Evolutionary conservation across 208 protist species (phyloP), one percentile per base, ranked within the genome.

Genomic region (Crithidia bombi): DNA sequence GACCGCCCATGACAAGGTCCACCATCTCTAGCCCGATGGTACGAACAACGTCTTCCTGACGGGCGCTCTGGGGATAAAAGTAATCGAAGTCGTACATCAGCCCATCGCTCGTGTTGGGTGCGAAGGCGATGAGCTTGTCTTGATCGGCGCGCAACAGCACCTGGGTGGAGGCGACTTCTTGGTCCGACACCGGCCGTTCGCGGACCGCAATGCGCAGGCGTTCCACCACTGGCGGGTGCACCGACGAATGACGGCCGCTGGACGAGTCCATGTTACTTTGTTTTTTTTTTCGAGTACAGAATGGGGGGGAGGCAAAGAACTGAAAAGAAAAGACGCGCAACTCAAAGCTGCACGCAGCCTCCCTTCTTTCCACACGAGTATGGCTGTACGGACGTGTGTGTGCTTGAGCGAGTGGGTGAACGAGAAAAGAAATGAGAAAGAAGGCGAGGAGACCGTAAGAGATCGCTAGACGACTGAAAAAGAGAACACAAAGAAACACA

Each of bases 51-150:
- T 94, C 87, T 10, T 89, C 70, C 61, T 95, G 89, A 9, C 81
- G 84, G n/a, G 89, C 69, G 30, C 86, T 81, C 46, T 82, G 75
- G 3, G 92, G 86, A 65, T 91, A 96, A 65, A 86, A 94, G 74
- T 94, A 97, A 73, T 97, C 92, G 46, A 91, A 96, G 81, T 96
- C 80, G 69, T 95, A 97, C 86, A 95, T 87, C 33, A 95, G 79
- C 28, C 90, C 92, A 59, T 91, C 79, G 10, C 59, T 43, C 23
- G 78, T 57, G 32, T 71, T 66, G 4, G 89, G 89, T 0, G 86
- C 72, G 56, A 93, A 95, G 44, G 91, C 90, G 23, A 95, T 70
- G 23, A 97, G 72, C 58, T 94, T 93, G 46, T 93, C 86, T 35
- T 91, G 82, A 30, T 92, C 73, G 2, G 79, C 81, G 39, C 79